Base-by-base conservation (phyloP, 2,329 filamentous ascomycete species). In the Chrysoporthe austroafricana region DNA sequence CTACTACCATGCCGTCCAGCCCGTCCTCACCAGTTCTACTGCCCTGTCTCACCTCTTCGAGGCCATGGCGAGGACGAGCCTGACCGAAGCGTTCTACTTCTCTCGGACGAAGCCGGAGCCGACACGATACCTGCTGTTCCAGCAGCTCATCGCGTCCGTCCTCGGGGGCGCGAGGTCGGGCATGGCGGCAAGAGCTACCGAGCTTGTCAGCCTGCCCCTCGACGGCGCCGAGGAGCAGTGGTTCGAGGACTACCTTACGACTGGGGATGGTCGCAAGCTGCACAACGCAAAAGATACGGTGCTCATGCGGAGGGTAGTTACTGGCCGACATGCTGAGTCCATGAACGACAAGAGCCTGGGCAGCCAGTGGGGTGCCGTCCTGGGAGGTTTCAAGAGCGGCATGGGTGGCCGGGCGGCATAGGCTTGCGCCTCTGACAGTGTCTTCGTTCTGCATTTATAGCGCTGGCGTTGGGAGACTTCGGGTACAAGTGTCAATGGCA, bases 1-100 rank as follows among this genome's bases (percentile, higher is more conserved):
- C 13, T 96, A 96, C 79, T 96, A 91, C 79, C 85, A 94, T 71
- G 88, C 90, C 14, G 89, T 91, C 0, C 89, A 89, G 71, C 93
- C 93, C 2, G 87, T 90, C 26, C 81, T 97, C n/a, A 86, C 86
- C 71, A 86, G 84, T 0, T 81, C 85, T 1, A 81, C 84, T 39
- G 87, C 91, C 0, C 82, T 92, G 11, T 84, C 87, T 68, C 82
- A 89, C 8, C 87, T 94, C 44, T 94, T 93, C 72, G 84, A 86
- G 54, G 89, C 91, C 8, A 83, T 96, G 60, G 86, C 89, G 1
- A 82, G 82, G 46, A 88, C 89, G 8, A 92, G 86, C 73, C 83
- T 94, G 5, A 86, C 88, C 0, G 91, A 94, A 73, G 90, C 91
- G 2, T 89, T 95, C 66, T 88, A 88, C 69, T 96, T 93, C 77